phyloP scores from a whole-genome alignment of 1,284 basidiomycete genomes.

The Trametes hirsuta region DNA sequence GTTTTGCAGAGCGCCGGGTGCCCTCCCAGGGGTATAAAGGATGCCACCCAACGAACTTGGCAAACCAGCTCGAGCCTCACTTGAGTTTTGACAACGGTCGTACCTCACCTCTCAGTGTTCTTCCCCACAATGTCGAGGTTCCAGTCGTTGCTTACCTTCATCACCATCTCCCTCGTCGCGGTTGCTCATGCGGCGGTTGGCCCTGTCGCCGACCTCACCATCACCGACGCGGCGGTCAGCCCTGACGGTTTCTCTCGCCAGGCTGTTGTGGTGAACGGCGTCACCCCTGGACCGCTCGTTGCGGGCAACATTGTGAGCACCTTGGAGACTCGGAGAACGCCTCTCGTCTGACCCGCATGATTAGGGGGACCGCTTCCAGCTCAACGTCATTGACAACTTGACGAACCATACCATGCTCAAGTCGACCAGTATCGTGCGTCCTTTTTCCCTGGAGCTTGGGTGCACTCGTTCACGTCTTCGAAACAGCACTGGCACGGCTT shows the following conservation, averaged over 20 bases:
- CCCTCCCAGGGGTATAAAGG: slow-evolving; percentile 14
- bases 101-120: not conserved
- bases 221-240: slow-evolving; percentile 25
- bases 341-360: not conserved
- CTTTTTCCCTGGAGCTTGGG: not conserved
- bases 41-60: not conserved
- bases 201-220: slow-evolving; percentile 26
- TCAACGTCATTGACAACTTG: slow-evolving; percentile 40
- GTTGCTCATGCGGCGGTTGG: slow-evolving; percentile 21
- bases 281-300: slow-evolving; percentile 33
- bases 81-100: slow-evolving; percentile 4
- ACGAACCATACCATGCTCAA: slow-evolving; percentile 39
- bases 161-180: slow-evolving; percentile 14
- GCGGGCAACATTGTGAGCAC: slow-evolving; percentile 25
- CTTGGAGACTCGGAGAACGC: too few relatives aligned
- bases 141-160: slow-evolving; percentile 16
- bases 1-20: not conserved
- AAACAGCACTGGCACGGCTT: slow-evolving; percentile 41
- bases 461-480: not conserved
- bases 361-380: slow-evolving; percentile 32
- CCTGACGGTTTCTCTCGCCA: slow-evolving; percentile 30
- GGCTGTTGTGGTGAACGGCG: slow-evolving; percentile 29
- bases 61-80: slow-evolving; percentile 13
- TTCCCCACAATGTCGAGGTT: slow-evolving; percentile 15
- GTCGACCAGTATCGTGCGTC: slow-evolving; percentile 38